Base-by-base conservation (phyloP, 2,329 filamentous ascomycete species). In the Ophiostoma sp. region DNA sequence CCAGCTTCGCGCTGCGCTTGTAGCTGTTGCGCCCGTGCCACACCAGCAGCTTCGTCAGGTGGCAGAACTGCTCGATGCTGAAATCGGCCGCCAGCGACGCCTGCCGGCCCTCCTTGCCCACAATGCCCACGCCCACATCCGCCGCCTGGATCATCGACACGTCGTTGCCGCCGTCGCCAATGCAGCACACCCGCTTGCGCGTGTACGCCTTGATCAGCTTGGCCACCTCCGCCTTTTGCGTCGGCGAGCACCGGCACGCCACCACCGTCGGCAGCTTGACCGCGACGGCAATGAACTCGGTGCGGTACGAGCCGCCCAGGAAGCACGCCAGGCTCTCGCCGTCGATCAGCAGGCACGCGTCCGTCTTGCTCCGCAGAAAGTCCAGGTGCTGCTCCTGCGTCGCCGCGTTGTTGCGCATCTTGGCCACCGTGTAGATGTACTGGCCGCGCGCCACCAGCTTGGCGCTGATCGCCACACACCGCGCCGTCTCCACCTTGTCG, bases 81-180 rank as follows among this genome's bases (percentile, higher is more conserved):
- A 99, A 99, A 79, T 99, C 95, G 13, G 95, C 96, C 0, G 96
- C 96, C 66, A 99, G 85, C 77, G 91, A 95, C 48, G 95, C 95
- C 82, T 99, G 95, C 31, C 92, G 89, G 44, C 95, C 95, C 82
- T 99, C 95, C 82, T 99, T 99, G 72, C 95, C 95, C 0, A 98
- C 95, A 73, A 99, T 99, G 72, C 95, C 95, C 35, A 99, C 94
- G 72, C 96, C 96, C 0, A 99, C 94, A 76, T 99, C 95, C 0
- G 96, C 95, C 8, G 95, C 94, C 82, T 98, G 95, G 75, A 99
- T 99, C 95, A 99, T 99, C 75, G 90, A 94, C 5, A 99, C 95
- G 78, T 99, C 96, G 80, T 99, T 99, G 75, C 96, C 95, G 74
- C 95, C 95, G 77, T 99, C 95, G 52, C 95, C 95, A 75, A 99